A percentile compares a stretch with the other conserved stretches of the same genome.
Evolutionary conservation across 1,284 basidiomycete genomes (phyloP).

Genomic region (Grifola frondosa): DNA sequence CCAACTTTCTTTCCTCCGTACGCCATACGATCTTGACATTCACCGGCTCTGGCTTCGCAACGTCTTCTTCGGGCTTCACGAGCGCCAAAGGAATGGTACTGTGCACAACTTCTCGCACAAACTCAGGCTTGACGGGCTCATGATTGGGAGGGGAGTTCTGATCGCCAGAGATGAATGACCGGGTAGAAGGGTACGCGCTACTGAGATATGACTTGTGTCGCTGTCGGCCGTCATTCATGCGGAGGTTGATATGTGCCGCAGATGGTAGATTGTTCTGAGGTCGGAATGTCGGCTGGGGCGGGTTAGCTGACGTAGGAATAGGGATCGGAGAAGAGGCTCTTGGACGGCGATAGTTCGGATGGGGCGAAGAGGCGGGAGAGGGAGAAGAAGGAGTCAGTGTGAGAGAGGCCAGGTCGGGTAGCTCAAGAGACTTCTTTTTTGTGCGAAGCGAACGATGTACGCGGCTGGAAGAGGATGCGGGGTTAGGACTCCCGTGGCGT

Average conservation of each 20-base stretch:
- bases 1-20: slow-evolving; percentile 58
- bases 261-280: slow-evolving; percentile 35
- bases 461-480: slow-evolving; percentile 24
- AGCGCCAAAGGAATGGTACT: slow-evolving; percentile 64
- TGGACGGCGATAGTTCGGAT: slow-evolving; percentile 41
- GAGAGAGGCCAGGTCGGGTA: slow-evolving; percentile 72
- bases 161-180: slow-evolving; percentile 39
- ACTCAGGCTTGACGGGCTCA: slow-evolving; percentile 32
- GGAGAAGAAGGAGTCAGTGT: slow-evolving; percentile 49
- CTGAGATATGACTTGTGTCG: slow-evolving; percentile 36
- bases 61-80: slow-evolving; percentile 37
- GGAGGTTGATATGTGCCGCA: slow-evolving; percentile 32
- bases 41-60: slow-evolving; percentile 39
- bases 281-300: slow-evolving; percentile 33
- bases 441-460: slow-evolving; percentile 54
- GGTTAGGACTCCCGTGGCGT: slow-evolving; percentile 28
- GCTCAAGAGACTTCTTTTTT: slow-evolving; percentile 74
- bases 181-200: slow-evolving; percentile 41
- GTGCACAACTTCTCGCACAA: slow-evolving; percentile 56
- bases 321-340: slow-evolving; percentile 42
- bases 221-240: slow-evolving; percentile 21
- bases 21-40: slow-evolving; percentile 62
- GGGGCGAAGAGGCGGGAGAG: slow-evolving; percentile 40
- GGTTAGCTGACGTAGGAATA: slow-evolving; percentile 45
- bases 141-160: slow-evolving; percentile 32